Evolutionary conservation across 371 early-diverging fungal species (phyloP).

Genomic region (Mortierella sp.): DNA sequence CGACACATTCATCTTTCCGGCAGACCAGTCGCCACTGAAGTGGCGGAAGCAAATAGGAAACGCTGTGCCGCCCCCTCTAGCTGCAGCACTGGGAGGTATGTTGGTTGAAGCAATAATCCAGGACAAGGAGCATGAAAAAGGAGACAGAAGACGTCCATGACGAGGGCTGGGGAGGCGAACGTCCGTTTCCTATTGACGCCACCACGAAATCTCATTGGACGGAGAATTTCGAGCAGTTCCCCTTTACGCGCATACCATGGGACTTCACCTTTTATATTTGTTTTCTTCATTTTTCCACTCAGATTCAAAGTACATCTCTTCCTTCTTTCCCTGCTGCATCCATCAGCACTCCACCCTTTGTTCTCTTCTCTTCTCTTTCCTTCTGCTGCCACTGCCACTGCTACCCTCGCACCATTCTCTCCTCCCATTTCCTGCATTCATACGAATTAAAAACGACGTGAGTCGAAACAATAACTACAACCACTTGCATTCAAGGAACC

Average conservation of each 20-base stretch:
- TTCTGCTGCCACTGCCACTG: not conserved
- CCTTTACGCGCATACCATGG: too few species aligned
- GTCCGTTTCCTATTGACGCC: too few species aligned
- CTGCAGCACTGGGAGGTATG: slow-evolving; percentile 61
- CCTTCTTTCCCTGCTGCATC: not conserved
- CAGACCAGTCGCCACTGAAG: slow-evolving; percentile 29
- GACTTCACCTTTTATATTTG: not conserved
- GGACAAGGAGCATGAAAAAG: slow-evolving; percentile 9
- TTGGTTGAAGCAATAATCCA: slow-evolving; percentile 61
- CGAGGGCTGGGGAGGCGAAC: not conserved
- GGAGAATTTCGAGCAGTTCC: too few species aligned
- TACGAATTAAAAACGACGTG: too few species aligned
- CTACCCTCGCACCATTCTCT: not conserved
- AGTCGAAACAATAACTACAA: too few species aligned
- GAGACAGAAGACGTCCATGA: not conserved
- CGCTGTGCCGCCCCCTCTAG: slow-evolving; percentile 73
- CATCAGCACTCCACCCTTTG: not conserved
- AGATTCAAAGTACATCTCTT: not conserved
- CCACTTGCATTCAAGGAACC: too few species aligned
- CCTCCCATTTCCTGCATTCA: too few species aligned
- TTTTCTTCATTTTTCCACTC: not conserved
- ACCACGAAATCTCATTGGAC: too few species aligned
- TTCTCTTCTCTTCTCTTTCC: not conserved
- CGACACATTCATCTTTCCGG: slow-evolving; percentile 63
- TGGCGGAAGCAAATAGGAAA: slow-evolving; percentile 70